Evolutionary conservation across 2,329 filamentous ascomycete genomes (phyloP), one percentile per base, ranked within the genome.

Genomic region (Stemphylium lycopersici): DNA sequence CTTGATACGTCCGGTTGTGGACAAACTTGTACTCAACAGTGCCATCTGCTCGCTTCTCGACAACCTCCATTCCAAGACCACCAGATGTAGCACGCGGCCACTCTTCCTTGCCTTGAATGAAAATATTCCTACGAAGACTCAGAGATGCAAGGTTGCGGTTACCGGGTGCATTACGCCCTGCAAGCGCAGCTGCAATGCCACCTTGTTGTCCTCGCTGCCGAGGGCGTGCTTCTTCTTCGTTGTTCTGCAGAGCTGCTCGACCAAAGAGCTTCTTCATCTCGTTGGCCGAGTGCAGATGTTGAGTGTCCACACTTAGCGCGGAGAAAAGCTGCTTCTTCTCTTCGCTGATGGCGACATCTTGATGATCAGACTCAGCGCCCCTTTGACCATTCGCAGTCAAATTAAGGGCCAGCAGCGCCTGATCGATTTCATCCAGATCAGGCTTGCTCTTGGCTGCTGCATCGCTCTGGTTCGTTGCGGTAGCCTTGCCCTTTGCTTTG

Each of bases 191-290:
- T 37, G 83, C 83, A 15, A 87, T 76, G 54, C 88, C 87, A 7
- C 85, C 79, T 41, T 84, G 79, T 52, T 81, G 80, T 6, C 84
- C 50, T 80, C 85, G 61, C 78, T 80, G 77, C 52, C 82, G 77
- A 26, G 78, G 77, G 22, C 56, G 60, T 31, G 78, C 76, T 41
- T 83, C 81, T 38, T 86, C 83, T 46, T 84, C 80, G 37, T 77
- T 72, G 26, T 77, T 79, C 63, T 88, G 84, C 10, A 88, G 67
- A 18, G 86, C 86, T 22, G 85, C 83, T 58, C 83, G 83, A 4
- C 88, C 88, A 71, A 90, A 91, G 0, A 91, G 77, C 60, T 83
- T 84, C 52, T 86, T 88, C 91, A 99, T 97, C 78, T 99, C 95
- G 68, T 96, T 96, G 32, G 88, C 82, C 6, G 90, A 90, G 70